phyloP scores from a whole-genome alignment of 805 yeast species.

The Saturnispora hagleri region DNA sequence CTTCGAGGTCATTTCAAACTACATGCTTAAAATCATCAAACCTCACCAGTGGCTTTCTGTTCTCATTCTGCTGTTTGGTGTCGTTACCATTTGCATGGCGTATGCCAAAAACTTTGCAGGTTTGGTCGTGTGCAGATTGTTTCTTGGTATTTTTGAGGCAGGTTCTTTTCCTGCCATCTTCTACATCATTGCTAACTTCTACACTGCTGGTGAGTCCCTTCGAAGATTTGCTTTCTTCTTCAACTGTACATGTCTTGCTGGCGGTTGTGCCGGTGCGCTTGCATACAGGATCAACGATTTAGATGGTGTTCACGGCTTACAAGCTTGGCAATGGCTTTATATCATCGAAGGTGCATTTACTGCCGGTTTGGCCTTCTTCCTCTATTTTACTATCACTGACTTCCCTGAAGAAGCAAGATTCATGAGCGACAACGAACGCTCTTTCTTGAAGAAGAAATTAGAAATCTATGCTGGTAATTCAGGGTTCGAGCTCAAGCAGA shows the following conservation, averaged over 20 bases:
- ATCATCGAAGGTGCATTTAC: constrained; percentile 32
- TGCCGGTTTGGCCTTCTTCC: constrained; percentile 26
- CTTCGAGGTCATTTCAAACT: constrained; percentile 62
- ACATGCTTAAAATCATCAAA: constrained; percentile 43
- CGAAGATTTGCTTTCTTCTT: constrained; percentile 61
- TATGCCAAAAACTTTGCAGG: constrained; percentile 49
- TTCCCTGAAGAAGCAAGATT: constrained; percentile 64
- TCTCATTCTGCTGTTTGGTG: constrained; percentile 54
- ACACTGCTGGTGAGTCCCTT: constrained; percentile 56
- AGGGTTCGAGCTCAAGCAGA: constrained; percentile 39
- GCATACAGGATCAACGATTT: constrained; percentile 56
- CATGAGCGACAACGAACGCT: constrained; percentile 40
- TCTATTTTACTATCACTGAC: constrained; percentile 47
- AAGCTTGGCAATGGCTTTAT: constrained; percentile 40
- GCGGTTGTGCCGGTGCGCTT: constrained; percentile 69
- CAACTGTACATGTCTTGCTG: constrained; percentile 63
- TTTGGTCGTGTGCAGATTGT: constrained; percentile 51
- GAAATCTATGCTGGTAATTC: constrained; percentile 43
- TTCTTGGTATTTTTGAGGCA: constrained; percentile 60
- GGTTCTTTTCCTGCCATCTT: constrained; percentile 72
- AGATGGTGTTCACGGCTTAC: constrained; percentile 34
- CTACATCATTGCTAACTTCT: constrained; percentile 58
- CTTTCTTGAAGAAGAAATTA: constrained; percentile 48
- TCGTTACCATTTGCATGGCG: constrained; percentile 57
- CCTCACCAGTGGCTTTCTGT: constrained; percentile 59